Percentiles rank a stretch among this genome's conserved stretches.
phyloP scores from a whole-genome alignment of 495 filamentous ascomycete species.

The Xylaria castorea region DNA sequence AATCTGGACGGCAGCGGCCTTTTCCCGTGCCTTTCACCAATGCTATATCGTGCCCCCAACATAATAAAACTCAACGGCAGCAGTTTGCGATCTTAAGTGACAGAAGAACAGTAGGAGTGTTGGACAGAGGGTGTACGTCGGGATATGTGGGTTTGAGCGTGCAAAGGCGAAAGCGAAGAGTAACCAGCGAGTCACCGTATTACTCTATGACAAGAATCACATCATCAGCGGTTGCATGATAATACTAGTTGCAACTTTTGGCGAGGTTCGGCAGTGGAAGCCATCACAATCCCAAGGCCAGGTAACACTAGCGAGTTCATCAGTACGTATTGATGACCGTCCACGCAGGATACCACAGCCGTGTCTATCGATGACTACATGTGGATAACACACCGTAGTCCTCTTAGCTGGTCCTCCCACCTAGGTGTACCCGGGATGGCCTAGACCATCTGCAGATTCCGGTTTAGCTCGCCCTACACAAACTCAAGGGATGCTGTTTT shows the following conservation, averaged over 20 bases:
- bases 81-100: not conserved
- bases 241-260: not conserved
- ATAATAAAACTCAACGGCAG: not conserved
- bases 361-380: not conserved
- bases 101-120: not conserved
- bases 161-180: not conserved
- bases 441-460: not conserved
- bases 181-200: not conserved
- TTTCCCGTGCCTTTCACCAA: not conserved
- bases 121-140: not conserved
- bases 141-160: not conserved
- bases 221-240: not conserved
- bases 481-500: conserved; percentile 1
- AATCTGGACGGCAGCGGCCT: not conserved
- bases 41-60: not conserved
- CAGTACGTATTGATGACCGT: not conserved
- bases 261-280: not conserved
- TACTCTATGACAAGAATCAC: not conserved
- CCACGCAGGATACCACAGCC: not conserved
- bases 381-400: not conserved
- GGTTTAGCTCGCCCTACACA: not conserved
- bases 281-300: not conserved
- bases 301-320: not conserved
- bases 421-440: not conserved
- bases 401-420: not conserved